A percentile compares a stretch with the other conserved stretches of the same genome.
Evolutionary conservation across 2,329 filamentous ascomycete genomes (phyloP).

Genomic region (Xylariaceae sp.): DNA sequence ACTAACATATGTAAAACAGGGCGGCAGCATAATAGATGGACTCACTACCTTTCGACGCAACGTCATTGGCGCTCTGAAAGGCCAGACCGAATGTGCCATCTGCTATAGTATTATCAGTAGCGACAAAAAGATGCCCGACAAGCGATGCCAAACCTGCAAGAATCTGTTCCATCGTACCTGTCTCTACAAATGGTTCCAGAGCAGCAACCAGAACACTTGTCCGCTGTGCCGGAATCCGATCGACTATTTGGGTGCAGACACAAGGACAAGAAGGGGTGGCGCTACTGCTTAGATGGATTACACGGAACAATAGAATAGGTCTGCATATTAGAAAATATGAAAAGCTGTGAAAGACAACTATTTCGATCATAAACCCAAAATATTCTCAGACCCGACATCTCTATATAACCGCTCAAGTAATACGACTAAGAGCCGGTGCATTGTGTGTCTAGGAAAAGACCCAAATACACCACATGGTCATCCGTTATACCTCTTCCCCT

Average conservation of each 20-base stretch:
- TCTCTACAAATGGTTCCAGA: conserved; percentile 97
- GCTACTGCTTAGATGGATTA: conserved; percentile 6
- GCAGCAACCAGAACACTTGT: conserved; percentile 88
- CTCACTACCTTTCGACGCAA: conserved; percentile 86
- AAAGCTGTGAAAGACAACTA: background rate
- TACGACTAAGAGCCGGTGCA: too few species aligned
- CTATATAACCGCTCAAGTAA: too few species aligned
- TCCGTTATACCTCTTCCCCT: too few species aligned
- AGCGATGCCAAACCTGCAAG: conserved; percentile 89
- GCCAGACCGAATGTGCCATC: conserved; percentile 93
- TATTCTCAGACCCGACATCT: too few species aligned
- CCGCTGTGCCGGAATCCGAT: conserved; percentile 93
- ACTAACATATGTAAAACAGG: conserved; percentile 51
- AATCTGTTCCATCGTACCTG: conserved; percentile 91
- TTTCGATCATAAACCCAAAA: background rate
- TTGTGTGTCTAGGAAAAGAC: too few species aligned
- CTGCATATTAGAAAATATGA: background rate
- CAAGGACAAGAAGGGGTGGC: conserved; percentile 32
- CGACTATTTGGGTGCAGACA: conserved; percentile 55
- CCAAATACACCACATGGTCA: too few species aligned
- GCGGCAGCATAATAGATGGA: conserved; percentile 87
- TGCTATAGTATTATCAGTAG: conserved; percentile 93
- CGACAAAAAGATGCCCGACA: conserved; percentile 90
- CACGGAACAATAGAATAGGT: background rate
- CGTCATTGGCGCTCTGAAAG: conserved; percentile 85